Conservation (phyloP, 306 rosid species). For the Gillenia trifoliata region DNA sequence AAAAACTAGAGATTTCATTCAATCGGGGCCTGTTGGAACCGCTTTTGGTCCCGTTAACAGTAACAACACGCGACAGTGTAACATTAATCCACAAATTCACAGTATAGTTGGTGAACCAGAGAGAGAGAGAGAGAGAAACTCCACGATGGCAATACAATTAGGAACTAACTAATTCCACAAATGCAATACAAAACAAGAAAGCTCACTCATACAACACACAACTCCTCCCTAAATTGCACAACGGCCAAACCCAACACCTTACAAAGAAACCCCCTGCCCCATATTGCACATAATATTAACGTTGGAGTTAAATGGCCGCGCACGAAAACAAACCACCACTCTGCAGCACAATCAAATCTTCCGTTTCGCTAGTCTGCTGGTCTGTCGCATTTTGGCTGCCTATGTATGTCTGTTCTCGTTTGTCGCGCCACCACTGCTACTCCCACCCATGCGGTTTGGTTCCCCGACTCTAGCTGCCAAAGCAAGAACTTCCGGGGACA, state of each 20-base stretch:
- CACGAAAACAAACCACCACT: constrained; percentile 23
- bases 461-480: constrained; percentile 86
- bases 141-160: constrained; percentile 34
- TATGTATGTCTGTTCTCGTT: constrained; percentile 32
- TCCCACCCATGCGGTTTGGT: constrained; percentile 54
- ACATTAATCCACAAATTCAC: too few relatives aligned
- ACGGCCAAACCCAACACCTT: constrained; percentile 36
- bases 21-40: too few relatives aligned
- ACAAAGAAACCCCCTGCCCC: constrained; percentile 40
- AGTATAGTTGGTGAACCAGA: neutral
- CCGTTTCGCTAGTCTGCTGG: constrained; percentile 2
- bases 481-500: constrained; percentile 97
- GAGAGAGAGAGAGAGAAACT: constrained; percentile 19
- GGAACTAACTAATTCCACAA: constrained; percentile 40
- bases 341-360: constrained; percentile 26
- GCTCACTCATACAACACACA: constrained; percentile 66
- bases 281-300: constrained; percentile 45
- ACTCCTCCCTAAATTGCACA: constrained; percentile 36
- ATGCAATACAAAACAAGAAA: constrained; percentile 33
- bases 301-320: constrained; percentile 30
- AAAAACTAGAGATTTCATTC: too few relatives aligned
- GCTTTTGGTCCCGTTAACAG: too few relatives aligned
- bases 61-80: too few relatives aligned
- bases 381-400: constrained; percentile 10
- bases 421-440: constrained; percentile 51